Base-by-base conservation (phyloP, 371 early-diverging fungal species). In the Choanephora cucurbitarum region DNA sequence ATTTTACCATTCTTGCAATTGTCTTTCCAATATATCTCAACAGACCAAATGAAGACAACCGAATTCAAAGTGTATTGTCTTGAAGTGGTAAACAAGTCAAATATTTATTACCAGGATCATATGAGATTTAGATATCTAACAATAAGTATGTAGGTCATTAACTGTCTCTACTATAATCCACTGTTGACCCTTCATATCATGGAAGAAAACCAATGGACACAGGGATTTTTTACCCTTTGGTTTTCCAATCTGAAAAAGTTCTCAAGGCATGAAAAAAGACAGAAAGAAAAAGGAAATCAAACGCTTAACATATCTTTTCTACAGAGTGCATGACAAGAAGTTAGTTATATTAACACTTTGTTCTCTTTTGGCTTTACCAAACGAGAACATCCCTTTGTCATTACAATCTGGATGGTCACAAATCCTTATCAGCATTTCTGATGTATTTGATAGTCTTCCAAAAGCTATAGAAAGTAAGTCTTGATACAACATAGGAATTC, bases 241-340 rank as follows among this genome's bases (percentile, higher is more conserved):
- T 89, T 93, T 75, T 66, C 75, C 41, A 80, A 81, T 24, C 60
- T 92, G 15, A 77, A 77, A 42, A 79, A 82, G 50, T 91, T 95
- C 66, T 69, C 79, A n/a, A n/a, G n/a, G n/a, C n/a, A n/a, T n/a
- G n/a, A n/a, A n/a, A n/a, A n/a, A n/a, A n/a, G n/a, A n/a, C n/a
- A n/a, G n/a, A n/a, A n/a, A n/a, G n/a, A n/a, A n/a, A n/a, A n/a
- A n/a, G n/a, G n/a, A n/a, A n/a, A n/a, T n/a, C n/a, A n/a, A n/a
- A n/a, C n/a, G n/a, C n/a, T n/a, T n/a, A n/a, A n/a, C n/a, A n/a
- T n/a, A n/a, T n/a, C n/a, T n/a, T n/a, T n/a, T n/a, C n/a, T n/a
- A n/a, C 40, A 80, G 95, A 44, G 95, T 96, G 11, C 93, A 94
- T 69, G 97, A 97, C 77, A 95, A 92, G 82, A 92, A 92, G 75